Percentiles rank a stretch among this genome's conserved stretches.
phyloP scores from a whole-genome alignment of 2,329 filamentous ascomycete species.

The Raffaelea arxii region DNA sequence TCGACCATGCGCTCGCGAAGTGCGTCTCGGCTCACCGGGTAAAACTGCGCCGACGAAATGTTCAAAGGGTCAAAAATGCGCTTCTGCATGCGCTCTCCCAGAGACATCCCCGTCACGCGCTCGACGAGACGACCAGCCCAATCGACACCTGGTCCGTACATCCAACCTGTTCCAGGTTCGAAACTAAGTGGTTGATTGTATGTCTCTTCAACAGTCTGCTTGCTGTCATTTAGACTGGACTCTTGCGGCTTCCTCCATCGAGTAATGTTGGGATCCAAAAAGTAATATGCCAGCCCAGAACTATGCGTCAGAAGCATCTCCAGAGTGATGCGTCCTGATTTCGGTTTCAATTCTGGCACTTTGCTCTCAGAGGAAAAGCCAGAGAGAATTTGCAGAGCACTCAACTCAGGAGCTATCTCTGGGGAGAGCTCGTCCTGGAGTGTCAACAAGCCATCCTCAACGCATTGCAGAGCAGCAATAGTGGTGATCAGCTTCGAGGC shows the following conservation, averaged over 20 bases:
- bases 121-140: constrained; percentile 45
- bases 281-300: constrained; percentile 37
- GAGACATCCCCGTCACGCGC: constrained; percentile 28
- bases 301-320: constrained; percentile 42
- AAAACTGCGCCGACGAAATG: constrained; percentile 27
- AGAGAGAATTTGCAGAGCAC: constrained; percentile 34
- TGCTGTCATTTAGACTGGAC: background rate
- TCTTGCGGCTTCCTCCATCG: constrained; percentile 21
- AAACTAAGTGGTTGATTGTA: constrained; percentile 35
- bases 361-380: constrained; percentile 33
- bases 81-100: constrained; percentile 33
- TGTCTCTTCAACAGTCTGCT: constrained; percentile 27
- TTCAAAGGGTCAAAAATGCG: constrained; percentile 35
- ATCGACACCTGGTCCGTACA: constrained; percentile 39
- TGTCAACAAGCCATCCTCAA: constrained; percentile 38
- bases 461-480: constrained; percentile 43
- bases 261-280: constrained; percentile 24
- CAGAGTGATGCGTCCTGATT: constrained; percentile 29
- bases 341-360: constrained; percentile 23
- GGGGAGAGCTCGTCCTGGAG: constrained; percentile 36
- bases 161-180: constrained; percentile 41
- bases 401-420: constrained; percentile 37
- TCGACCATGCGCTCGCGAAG: constrained; percentile 25
- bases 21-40: constrained; percentile 25
- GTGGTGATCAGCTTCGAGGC: constrained; percentile 37